Base-by-base conservation (phyloP, 345 rosid genomes). In the Diplotaxis tenuifolia region DNA sequence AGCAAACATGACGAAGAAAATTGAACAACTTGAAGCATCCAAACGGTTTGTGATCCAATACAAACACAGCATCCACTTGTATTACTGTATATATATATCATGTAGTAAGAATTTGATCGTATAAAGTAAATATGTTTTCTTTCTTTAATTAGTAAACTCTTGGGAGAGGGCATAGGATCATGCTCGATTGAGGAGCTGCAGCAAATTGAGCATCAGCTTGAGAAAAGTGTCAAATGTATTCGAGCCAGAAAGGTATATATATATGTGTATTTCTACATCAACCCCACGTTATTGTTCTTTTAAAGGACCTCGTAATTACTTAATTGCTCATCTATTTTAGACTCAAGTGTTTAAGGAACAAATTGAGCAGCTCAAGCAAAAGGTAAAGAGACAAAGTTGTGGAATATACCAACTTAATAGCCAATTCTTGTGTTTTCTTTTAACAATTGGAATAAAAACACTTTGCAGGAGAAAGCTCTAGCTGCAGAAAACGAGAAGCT, bases 21-120 rank as follows among this genome's bases (percentile, higher is more conserved):
- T 91, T 56, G 96, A 91, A 83, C 70, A 65, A 69, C 96, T 91
- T 63, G 97, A 91, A 78, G 82, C 65, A 47, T 85, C 95, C 7
- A 89, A 83, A 82, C 83, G 94, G 97, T 79, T 68, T 52, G 78
- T 72, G 55, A 55, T 71, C 8, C 27, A 7, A 36, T 66, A 27
- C 27, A 53, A 29, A 67, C 38, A 22, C 61, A 31, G 54, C 14
- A 2, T 9, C 42, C 8, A 67, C 45, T 58, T 78, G 63, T 34
- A 11, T 22, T 23, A 6, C n/a, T 12, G 16, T 55, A 9, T 50
- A 36, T 27, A 18, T 18, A 18, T 14, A n/a, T 9, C 31, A 25
- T 27, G 2, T 21, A 38, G 22, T 62, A 65, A 59, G 53, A 52
- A 18, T 11, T 58, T 27, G 9, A 65, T 58, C 28, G 18, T 72